Evolutionary conservation across 192 early-diverging fungal genomes (phyloP), one percentile per base, ranked within the genome.

Genomic region (Ambispora gerdemannii): DNA sequence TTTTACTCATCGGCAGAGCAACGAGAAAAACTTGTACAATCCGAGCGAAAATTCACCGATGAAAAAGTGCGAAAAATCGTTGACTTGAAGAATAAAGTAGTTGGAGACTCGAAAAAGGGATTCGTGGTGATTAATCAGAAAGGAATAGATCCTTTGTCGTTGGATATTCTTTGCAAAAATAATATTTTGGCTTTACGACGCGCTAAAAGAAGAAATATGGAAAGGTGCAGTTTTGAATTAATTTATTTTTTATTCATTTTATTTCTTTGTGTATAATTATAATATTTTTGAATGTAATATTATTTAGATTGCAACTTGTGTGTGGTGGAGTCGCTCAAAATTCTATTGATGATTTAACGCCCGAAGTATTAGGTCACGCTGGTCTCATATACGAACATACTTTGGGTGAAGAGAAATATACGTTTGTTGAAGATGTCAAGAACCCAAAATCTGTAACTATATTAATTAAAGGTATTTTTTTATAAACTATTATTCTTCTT

Each of bases 51-150:
- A 68, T 94, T 95, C 73, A 94, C 97, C 25, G 97, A 99, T 78
- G 92, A 91, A 24, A 93, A 92, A 75, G 79, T 98, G 24, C 90
- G 90, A 74, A 95, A 96, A 80, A 86, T 99, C 68, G 90, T 99
- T 6, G 97, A 97, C 34, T 89, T 99, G 73, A 99, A 98, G 82
- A 97, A 96, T 76, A 74, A 80, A n/a, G 92, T 99, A 31, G 96
- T 94, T 86, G 83, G 83, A 47, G 84, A 91, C 76, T 87, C 90
- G 70, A 76, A 84, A 56, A 90, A 92, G 77, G 91, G 93, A 47
- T 99, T 99, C 77, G 93, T 98, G 20, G 82, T 99, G 50, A 89
- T 99, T 78, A 99, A 99, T 86, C 97, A 99, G 77, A 99, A 99
- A 87, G 97, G 97, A 59, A 95, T 99, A 70, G 97, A 99, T 74